These are phyloP conservation scores for Alternaria sp. DNA, from an alignment of 2,329 filamentous ascomycete species.

Conservation along the genomic window DNA sequence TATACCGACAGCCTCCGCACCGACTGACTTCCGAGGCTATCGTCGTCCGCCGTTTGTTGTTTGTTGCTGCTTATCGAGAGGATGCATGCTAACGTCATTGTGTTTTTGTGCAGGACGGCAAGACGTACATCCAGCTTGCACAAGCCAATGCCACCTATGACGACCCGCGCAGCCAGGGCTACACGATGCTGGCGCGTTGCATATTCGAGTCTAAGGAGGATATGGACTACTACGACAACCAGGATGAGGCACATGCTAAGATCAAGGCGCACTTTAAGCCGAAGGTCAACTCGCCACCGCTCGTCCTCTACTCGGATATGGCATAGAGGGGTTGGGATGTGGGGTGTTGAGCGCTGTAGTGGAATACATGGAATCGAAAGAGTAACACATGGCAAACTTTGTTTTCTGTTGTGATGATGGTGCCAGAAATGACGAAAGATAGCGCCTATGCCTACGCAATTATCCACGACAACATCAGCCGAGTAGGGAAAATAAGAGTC, in stretches of 20 bases:
- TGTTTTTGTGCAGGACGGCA: constrained; percentile 62
- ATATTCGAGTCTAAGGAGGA: constrained; percentile 66
- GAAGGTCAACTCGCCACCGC: constrained; percentile 35
- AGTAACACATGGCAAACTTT: neutral
- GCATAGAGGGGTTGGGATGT: neutral
- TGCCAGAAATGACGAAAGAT: neutral
- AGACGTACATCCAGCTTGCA: constrained; percentile 70
- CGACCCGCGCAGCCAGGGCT: constrained; percentile 69
- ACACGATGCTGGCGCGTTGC: constrained; percentile 67
- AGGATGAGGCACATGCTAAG: constrained; percentile 57
- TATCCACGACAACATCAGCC: neutral
- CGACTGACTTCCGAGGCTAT: constrained; percentile 1
- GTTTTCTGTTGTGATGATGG: neutral
- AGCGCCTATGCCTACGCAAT: neutral
- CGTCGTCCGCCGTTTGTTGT: neutral
- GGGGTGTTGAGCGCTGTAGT: neutral
- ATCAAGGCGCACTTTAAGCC: constrained; percentile 51
- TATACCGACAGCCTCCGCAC: neutral
- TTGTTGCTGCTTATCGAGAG: neutral
- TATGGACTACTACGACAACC: constrained; percentile 3
- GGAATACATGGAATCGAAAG: neutral
- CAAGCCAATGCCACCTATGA: constrained; percentile 61
- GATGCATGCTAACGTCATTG: constrained; percentile 13
- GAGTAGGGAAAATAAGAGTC: neutral
- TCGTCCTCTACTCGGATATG: constrained; percentile 37